Conservation (phyloP, 768 basidiomycete species). For the Suillus discolor region DNA sequence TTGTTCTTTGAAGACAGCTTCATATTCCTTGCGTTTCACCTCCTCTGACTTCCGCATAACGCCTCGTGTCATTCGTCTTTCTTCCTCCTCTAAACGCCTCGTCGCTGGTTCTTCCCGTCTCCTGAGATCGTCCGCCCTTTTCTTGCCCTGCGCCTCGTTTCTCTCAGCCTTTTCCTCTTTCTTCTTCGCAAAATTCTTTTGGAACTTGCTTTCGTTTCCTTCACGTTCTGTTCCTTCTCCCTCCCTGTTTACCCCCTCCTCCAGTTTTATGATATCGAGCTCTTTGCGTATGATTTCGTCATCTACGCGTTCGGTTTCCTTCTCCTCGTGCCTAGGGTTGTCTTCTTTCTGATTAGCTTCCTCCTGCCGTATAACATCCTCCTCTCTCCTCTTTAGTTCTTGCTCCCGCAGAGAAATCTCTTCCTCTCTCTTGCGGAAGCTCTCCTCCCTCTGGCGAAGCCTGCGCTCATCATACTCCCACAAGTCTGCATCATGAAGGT, state of each 20-base stretch:
- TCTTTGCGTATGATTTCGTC: constrained; percentile 34
- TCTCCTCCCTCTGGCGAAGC: constrained; percentile 34
- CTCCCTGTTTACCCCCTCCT: constrained; percentile 20
- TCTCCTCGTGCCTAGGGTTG: constrained; percentile 13
- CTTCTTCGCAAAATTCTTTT: constrained; percentile 26
- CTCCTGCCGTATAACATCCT: constrained; percentile 3
- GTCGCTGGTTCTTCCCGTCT: constrained; percentile 23
- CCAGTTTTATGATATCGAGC: constrained; percentile 22
- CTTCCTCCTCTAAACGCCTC: constrained; percentile 21
- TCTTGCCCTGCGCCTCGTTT: constrained; percentile 18
- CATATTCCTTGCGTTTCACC: constrained; percentile 24
- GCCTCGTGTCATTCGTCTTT: constrained; percentile 15
- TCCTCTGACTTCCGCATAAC: constrained; percentile 26
- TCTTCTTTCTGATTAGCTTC: constrained; percentile 11
- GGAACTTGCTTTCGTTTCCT: constrained; percentile 25
- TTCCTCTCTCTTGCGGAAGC: constrained; percentile 34
- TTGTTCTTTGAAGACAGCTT: constrained; percentile 24
- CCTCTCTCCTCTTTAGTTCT: constrained; percentile 17
- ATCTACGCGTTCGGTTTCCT: constrained; percentile 21
- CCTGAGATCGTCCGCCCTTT: constrained; percentile 17
- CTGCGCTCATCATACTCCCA: constrained; percentile 32
- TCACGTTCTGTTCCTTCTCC: constrained; percentile 20
- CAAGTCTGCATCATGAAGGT: constrained; percentile 29
- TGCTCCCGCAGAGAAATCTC: constrained; percentile 9
- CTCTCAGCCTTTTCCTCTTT: constrained; percentile 27